These are phyloP conservation scores for Mycena belliarum DNA, from an alignment of 768 basidiomycete genomes.

Conservation along the genomic window DNA sequence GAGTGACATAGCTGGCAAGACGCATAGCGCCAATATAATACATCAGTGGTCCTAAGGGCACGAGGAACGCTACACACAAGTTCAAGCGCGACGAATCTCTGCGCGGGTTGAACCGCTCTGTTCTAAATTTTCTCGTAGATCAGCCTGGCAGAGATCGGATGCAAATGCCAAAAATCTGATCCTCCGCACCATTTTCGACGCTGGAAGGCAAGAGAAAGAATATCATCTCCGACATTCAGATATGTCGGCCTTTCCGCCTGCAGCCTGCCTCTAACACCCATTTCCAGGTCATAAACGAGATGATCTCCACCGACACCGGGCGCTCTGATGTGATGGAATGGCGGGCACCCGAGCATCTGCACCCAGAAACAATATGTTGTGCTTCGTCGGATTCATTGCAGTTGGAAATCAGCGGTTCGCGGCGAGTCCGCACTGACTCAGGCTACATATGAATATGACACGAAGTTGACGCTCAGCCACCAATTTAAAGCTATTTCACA, in stretches of 20 bases:
- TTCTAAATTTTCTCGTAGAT: slow-evolving; percentile 5
- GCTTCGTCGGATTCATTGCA: too few species aligned
- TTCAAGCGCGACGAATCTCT: slow-evolving; percentile 6
- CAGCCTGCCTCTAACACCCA: neutral
- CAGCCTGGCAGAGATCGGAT: neutral
- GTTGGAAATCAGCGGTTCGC: too few species aligned
- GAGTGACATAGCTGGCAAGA: neutral
- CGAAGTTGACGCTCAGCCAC: too few species aligned
- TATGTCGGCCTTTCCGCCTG: neutral
- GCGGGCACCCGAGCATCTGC: too few species aligned
- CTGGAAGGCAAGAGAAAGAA: neutral
- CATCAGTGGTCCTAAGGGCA: neutral
- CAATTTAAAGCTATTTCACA: too few species aligned
- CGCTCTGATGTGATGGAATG: too few species aligned
- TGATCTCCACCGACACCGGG: slow-evolving; percentile 3
- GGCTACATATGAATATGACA: too few species aligned
- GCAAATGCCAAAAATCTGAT: neutral
- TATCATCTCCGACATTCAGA: slow-evolving; percentile 1
- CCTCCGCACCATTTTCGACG: neutral
- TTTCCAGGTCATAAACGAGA: slow-evolving; percentile 5
- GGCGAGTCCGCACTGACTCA: too few species aligned
- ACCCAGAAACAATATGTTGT: too few species aligned
- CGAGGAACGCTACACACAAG: neutral
- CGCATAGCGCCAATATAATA: neutral
- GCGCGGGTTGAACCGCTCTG: neutral